Conservation (phyloP, 371 early-diverging fungal species). For the Zychaea mexicana region DNA sequence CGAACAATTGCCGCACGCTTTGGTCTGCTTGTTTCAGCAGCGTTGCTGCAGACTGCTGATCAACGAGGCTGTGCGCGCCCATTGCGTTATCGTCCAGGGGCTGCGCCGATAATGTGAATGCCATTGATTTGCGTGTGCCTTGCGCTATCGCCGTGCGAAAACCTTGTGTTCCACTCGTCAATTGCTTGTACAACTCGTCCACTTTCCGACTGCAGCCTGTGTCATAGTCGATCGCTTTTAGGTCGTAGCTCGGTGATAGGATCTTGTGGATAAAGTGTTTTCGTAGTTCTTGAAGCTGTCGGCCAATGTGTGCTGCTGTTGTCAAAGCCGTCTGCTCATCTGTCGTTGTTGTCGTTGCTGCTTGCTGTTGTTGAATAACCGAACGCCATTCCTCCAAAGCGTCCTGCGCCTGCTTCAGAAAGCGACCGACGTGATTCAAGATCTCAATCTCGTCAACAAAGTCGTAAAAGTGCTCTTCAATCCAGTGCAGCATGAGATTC, state of each 20-base stretch:
- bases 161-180: conserved; percentile 23
- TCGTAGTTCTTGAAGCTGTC: conserved; percentile 24
- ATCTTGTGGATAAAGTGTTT: conserved; percentile 25
- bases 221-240: conserved; percentile 35
- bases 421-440: conserved; percentile 27
- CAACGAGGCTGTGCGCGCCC: conserved; percentile 13
- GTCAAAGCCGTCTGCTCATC: conserved; percentile 6
- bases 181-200: conserved; percentile 33
- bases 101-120: conserved; percentile 21
- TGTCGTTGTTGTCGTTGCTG: not conserved
- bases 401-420: conserved; percentile 24
- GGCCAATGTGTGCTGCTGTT: conserved; percentile 11
- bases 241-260: conserved; percentile 41
- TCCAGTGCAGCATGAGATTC: conserved; percentile 69
- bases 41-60: conserved; percentile 24
- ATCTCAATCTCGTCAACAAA: conserved; percentile 64
- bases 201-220: conserved; percentile 20
- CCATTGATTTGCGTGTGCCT: conserved; percentile 18
- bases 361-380: not conserved
- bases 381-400: conserved; percentile 31
- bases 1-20: conserved; percentile 46
- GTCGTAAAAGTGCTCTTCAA: conserved; percentile 63
- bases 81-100: conserved; percentile 15
- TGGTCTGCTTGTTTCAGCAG: conserved; percentile 42
- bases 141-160: conserved; percentile 22